These are phyloP conservation scores for Pseudogymnoascus sp. DNA, from an alignment of 2,329 filamentous ascomycete genomes.

Conservation along the genomic window DNA sequence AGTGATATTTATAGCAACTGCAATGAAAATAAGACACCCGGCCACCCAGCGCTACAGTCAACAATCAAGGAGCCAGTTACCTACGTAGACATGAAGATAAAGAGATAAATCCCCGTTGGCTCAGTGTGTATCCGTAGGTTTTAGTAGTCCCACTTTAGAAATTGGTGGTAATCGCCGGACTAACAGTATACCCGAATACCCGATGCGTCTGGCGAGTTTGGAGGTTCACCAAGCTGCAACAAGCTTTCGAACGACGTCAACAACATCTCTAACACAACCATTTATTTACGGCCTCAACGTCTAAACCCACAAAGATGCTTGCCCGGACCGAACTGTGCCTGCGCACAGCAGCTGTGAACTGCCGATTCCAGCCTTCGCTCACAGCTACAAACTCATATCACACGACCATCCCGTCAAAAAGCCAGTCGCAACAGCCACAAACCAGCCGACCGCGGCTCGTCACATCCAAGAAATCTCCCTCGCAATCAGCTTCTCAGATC, in stretches of 20 bases:
- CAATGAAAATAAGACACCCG: no score
- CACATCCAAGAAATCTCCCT: constrained; percentile 7
- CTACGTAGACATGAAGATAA: no score
- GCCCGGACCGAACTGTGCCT: constrained; percentile 23
- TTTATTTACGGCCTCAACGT: not conserved
- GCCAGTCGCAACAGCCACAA: not conserved
- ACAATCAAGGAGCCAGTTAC: no score
- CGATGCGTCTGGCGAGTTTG: constrained; percentile 8
- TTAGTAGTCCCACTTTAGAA: no score
- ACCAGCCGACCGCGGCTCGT: not conserved
- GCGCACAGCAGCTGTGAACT: constrained; percentile 26
- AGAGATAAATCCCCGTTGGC: no score
- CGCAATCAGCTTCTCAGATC: constrained; percentile 1
- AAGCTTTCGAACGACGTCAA: not conserved
- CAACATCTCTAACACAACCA: not conserved
- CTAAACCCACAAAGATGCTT: constrained; percentile 8
- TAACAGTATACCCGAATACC: not conserved
- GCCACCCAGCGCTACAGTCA: no score
- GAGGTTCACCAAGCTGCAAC: not conserved
- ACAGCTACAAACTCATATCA: constrained; percentile 22
- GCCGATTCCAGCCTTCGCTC: constrained; percentile 25
- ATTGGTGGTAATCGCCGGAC: not conserved
- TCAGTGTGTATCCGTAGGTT: no score
- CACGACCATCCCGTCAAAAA: constrained; percentile 24
- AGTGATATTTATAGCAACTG: no score